phyloP scores from a whole-genome alignment of 805 yeast genomes.

The Pichia occidentalis region DNA sequence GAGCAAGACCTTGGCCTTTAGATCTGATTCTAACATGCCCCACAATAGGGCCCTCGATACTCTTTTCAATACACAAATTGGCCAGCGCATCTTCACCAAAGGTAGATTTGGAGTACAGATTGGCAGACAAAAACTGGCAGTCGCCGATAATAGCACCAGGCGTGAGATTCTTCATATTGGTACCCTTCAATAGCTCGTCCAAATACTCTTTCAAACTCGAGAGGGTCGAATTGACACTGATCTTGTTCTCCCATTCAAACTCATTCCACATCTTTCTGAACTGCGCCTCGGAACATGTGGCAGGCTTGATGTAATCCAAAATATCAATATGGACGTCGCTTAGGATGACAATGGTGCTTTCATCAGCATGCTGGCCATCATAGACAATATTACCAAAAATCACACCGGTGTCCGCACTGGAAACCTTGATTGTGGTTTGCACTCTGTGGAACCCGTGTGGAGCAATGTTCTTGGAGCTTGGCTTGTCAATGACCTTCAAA shows the following conservation, averaged over 20 bases:
- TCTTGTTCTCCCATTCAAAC: conserved; percentile 99
- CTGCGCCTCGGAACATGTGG: conserved; percentile 77
- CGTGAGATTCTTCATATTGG: conserved; percentile 92
- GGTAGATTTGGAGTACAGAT: conserved; percentile 82
- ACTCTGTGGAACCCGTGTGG: conserved; percentile 96
- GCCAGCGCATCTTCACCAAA: conserved; percentile 98
- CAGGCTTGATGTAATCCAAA: conserved; percentile 96
- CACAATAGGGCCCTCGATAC: conserved; percentile 63
- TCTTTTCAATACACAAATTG: conserved; percentile 85
- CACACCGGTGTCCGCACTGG: conserved; percentile 97
- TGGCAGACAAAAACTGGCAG: conserved; percentile 89
- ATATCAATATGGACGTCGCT: conserved; percentile 94
- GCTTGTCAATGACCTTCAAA: conserved; percentile 87
- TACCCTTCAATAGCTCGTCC: conserved; percentile 66
- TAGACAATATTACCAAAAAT: conserved; percentile 95
- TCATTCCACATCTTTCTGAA: conserved; percentile 99
- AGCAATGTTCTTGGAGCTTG: conserved; percentile 82
- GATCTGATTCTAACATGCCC: conserved; percentile 97
- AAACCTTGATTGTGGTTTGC: conserved; percentile 85
- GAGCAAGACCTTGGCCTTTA: conserved; percentile 95
- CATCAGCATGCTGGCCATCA: conserved; percentile 92
- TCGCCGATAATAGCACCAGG: conserved; percentile 88
- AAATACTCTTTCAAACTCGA: conserved; percentile 69
- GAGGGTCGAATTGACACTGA: conserved; percentile 70
- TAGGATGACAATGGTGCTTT: conserved; percentile 81